Evolutionary conservation across 306 rosid genomes (phyloP).

Genomic region (Boehmeria nivea): DNA sequence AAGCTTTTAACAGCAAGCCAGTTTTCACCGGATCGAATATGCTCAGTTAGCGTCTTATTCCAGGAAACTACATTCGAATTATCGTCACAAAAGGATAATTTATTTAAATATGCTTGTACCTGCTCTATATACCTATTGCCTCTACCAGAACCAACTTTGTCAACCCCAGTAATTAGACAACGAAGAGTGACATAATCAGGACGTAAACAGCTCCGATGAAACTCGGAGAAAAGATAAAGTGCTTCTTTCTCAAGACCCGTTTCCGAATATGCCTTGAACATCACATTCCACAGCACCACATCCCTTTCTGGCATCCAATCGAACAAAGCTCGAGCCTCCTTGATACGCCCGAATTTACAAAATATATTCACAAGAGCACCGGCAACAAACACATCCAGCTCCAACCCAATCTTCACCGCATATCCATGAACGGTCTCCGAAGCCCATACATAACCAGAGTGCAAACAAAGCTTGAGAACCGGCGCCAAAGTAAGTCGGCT

Average conservation of each 20-base stretch:
- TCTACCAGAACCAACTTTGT: slow-evolving; percentile 25
- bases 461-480: slow-evolving; percentile 50
- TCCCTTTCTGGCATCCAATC: slow-evolving; percentile 63
- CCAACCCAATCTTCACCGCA: slow-evolving; percentile 61
- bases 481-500: slow-evolving; percentile 66
- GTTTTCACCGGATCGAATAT: slow-evolving; percentile 42
- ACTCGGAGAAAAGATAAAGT: slow-evolving; percentile 39
- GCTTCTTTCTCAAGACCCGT: slow-evolving; percentile 39
- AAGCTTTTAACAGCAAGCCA: slow-evolving; percentile 53
- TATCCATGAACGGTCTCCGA: slow-evolving; percentile 65
- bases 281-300: slow-evolving; percentile 68
- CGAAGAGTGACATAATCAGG: slow-evolving; percentile 44
- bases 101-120: slow-evolving; percentile 55
- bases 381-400: slow-evolving; percentile 57
- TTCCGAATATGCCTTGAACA: slow-evolving; percentile 68
- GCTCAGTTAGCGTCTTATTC: slow-evolving; percentile 57
- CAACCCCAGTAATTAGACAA: slow-evolving; percentile 42
- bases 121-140: slow-evolving; percentile 38
- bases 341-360: slow-evolving; percentile 38
- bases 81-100: slow-evolving; percentile 28
- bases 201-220: slow-evolving; percentile 53
- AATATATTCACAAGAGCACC: slow-evolving; percentile 72
- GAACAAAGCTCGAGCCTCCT: slow-evolving; percentile 62
- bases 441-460: slow-evolving; percentile 34
- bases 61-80: slow-evolving; percentile 39